These are phyloP conservation scores for Xylariaceae sp. DNA, from an alignment of 2,329 filamentous ascomycete genomes.

Conservation along the genomic window DNA sequence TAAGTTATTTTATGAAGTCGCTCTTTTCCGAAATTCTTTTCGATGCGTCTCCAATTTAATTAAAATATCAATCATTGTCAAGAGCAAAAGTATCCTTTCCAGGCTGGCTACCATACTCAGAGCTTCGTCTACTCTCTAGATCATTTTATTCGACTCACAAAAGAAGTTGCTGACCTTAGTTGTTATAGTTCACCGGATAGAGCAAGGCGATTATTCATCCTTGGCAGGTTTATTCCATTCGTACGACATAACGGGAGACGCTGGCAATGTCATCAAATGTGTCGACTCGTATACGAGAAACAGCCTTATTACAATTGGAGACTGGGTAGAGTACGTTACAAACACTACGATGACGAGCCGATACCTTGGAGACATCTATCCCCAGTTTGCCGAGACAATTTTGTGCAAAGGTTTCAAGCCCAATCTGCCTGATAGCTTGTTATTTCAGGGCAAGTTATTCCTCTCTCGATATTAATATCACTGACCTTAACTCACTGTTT, in stretches of 20 bases:
- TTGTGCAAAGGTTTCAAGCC: constrained; percentile 36
- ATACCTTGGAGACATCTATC: constrained; percentile 41
- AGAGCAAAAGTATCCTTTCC: no score
- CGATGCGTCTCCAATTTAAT: no score
- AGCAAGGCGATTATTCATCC: constrained; percentile 37
- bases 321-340: constrained; percentile 35
- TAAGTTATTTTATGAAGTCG: no score
- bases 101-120: no score
- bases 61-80: no score
- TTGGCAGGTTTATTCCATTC: constrained; percentile 32
- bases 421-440: constrained; percentile 40
- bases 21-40: no score
- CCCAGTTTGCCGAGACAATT: constrained; percentile 36
- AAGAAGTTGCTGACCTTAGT: no score
- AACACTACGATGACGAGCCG: constrained; percentile 38
- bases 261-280: constrained; percentile 35
- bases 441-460: constrained; percentile 32
- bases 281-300: constrained; percentile 41
- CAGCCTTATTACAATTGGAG: constrained; percentile 36
- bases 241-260: constrained; percentile 27
- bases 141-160: no score
- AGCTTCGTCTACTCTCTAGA: no score
- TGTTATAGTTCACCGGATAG: constrained; percentile 38
- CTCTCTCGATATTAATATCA: no score
- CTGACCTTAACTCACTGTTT: no score